A percentile compares a stretch with the other conserved stretches of the same genome.
phyloP scores from a whole-genome alignment of 1,284 basidiomycete species.

The Pseudozyma sp. region DNA sequence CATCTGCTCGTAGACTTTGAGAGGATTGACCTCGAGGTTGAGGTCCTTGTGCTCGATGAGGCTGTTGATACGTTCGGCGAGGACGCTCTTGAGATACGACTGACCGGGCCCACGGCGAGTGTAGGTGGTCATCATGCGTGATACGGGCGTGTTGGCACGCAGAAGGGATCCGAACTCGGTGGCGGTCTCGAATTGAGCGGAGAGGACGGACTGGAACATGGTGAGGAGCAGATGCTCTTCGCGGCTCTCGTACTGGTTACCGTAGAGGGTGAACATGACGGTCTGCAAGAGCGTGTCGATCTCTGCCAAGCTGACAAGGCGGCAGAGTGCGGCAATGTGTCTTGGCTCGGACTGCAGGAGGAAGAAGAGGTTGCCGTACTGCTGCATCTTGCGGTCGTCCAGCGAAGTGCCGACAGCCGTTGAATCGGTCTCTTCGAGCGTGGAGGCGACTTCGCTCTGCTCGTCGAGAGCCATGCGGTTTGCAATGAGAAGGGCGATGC shows the following conservation, averaged over 20 bases:
- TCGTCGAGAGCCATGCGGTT: constrained; percentile 97
- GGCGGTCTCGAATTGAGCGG: constrained; percentile 97
- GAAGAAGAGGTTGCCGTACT: constrained; percentile 99
- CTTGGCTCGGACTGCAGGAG: constrained; percentile 96
- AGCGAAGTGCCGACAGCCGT: constrained; percentile 71
- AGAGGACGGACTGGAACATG: constrained; percentile 97
- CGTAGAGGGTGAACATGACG: constrained; percentile 99
- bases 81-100: constrained; percentile 93
- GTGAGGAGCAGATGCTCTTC: constrained; percentile 98
- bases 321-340: constrained; percentile 93
- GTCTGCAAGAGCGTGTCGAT: constrained; percentile 99
- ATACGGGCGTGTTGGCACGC: constrained; percentile 97
- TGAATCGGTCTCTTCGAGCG: constrained; percentile 88
- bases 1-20: constrained; percentile 77
- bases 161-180: constrained; percentile 97
- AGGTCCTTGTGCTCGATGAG: constrained; percentile 98
- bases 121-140: constrained; percentile 99
- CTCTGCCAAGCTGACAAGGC: constrained; percentile 94
- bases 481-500: constrained; percentile 96
- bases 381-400: constrained; percentile 90
- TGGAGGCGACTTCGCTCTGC: constrained; percentile 73
- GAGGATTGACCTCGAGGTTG: constrained; percentile 97
- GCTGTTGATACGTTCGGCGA: constrained; percentile 96
- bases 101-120: constrained; percentile 97
- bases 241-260: constrained; percentile 98